A percentile compares a stretch with the other conserved stretches of the same genome.
These are phyloP conservation scores for Hypoxylon sp. DNA, from an alignment of 2,329 filamentous ascomycete species.

Conservation along the genomic window DNA sequence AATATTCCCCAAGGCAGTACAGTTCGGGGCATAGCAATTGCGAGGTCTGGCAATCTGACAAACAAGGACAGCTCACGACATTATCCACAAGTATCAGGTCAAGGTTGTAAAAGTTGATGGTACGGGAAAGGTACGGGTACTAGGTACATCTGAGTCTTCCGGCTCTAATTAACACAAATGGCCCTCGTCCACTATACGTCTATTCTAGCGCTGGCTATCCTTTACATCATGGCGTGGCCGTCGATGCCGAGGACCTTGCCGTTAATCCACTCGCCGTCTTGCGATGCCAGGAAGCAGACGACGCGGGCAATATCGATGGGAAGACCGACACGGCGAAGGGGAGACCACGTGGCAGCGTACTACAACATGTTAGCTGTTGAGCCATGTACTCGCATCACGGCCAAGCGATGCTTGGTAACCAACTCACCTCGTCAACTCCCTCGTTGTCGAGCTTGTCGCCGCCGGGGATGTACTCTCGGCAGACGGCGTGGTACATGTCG, in stretches of 20 bases:
- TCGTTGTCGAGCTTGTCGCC: conserved; percentile 64
- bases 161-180: neutral
- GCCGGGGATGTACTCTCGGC: conserved; percentile 68
- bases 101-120: neutral
- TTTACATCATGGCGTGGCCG: conserved; percentile 46
- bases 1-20: too few relatives aligned
- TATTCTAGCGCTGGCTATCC: neutral
- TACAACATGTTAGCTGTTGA: conserved; percentile 40
- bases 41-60: neutral
- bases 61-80: neutral
- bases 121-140: neutral
- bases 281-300: conserved; percentile 61
- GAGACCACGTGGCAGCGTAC: conserved; percentile 70
- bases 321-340: conserved; percentile 70
- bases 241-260: conserved; percentile 47
- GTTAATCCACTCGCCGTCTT: conserved; percentile 58
- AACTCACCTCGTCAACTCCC: conserved; percentile 62
- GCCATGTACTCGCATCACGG: neutral
- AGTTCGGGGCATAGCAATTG: too few relatives aligned
- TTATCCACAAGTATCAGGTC: neutral
- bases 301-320: conserved; percentile 73
- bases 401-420: neutral
- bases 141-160: neutral
- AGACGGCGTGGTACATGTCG: conserved; percentile 73
- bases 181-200: neutral